A percentile compares a stretch with the other conserved stretches of the same genome.
These are phyloP conservation scores for Ceratocystiopsis sp. DNA, from an alignment of 2,329 filamentous ascomycete species.

Conservation along the genomic window DNA sequence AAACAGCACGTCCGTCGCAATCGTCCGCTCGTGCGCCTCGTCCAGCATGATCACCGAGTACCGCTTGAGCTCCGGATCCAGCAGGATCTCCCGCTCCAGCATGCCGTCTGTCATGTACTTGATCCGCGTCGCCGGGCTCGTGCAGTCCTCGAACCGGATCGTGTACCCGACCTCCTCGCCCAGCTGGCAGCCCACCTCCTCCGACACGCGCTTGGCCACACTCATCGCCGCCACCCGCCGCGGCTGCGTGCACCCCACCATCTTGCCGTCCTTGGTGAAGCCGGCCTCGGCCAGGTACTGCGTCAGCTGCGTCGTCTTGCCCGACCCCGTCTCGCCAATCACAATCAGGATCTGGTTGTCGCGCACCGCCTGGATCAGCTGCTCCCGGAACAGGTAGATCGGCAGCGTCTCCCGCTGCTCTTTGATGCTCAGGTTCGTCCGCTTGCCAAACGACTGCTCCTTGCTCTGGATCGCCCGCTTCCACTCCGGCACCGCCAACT, in stretches of 20 bases:
- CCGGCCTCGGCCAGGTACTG: slow-evolving; percentile 90
- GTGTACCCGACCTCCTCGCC: slow-evolving; percentile 90
- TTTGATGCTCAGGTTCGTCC: slow-evolving; percentile 84
- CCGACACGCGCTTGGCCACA: slow-evolving; percentile 83
- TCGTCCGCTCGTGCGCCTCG: slow-evolving; percentile 93
- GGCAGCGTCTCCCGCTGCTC: slow-evolving; percentile 82
- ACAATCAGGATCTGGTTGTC: slow-evolving; percentile 90
- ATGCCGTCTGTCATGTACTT: slow-evolving; percentile 99
- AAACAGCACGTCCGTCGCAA: slow-evolving; percentile 89
- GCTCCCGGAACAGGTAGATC: slow-evolving; percentile 73
- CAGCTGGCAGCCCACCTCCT: slow-evolving; percentile 57
- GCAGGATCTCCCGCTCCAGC: slow-evolving; percentile 84
- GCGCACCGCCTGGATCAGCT: slow-evolving; percentile 71
- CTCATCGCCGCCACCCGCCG: slow-evolving; percentile 89
- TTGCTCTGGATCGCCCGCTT: slow-evolving; percentile 68
- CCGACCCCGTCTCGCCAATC: slow-evolving; percentile 90
- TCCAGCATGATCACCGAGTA: slow-evolving; percentile 98
- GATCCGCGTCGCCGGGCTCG: slow-evolving; percentile 73
- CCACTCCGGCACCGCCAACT: slow-evolving; percentile 73
- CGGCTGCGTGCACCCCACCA: slow-evolving; percentile 93
- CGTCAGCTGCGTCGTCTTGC: slow-evolving; percentile 92
- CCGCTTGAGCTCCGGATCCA: slow-evolving; percentile 73
- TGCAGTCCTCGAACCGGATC: slow-evolving; percentile 93
- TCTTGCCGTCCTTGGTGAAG: slow-evolving; percentile 70
- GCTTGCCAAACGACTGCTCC: slow-evolving; percentile 66